These are phyloP conservation scores for Vanilla planifolia DNA, from an alignment of 106 monocot species.

Conservation along the genomic window DNA sequence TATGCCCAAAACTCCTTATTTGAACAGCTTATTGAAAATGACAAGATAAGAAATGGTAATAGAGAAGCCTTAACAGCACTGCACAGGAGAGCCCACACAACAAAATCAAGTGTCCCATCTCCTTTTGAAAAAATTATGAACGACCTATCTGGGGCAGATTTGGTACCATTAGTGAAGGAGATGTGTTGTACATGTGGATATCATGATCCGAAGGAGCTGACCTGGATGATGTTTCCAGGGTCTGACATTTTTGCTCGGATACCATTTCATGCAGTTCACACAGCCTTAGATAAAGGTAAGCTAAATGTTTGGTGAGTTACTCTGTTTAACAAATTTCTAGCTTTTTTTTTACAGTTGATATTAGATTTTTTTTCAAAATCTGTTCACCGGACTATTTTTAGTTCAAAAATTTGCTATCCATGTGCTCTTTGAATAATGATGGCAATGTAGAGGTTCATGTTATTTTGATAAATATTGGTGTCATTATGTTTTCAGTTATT, in stretches of 20 bases:
- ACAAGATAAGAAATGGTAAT: conserved; percentile 72
- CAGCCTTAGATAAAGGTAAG: conserved; percentile 74
- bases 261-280: conserved; percentile 89
- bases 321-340: too few species aligned
- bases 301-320: too few species aligned
- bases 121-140: conserved; percentile 85
- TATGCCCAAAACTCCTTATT: neutral
- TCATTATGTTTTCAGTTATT: too few species aligned
- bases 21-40: conserved; percentile 77
- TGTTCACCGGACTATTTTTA: too few species aligned
- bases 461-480: too few species aligned
- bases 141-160: conserved; percentile 40
- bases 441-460: too few species aligned
- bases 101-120: conserved; percentile 78
- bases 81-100: conserved; percentile 76
- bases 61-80: conserved; percentile 91
- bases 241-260: conserved; percentile 75
- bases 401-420: too few species aligned
- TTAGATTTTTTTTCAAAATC: too few species aligned
- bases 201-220: conserved; percentile 62
- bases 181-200: conserved; percentile 85
- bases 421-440: too few species aligned
- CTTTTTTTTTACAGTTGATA: too few species aligned
- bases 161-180: conserved; percentile 62
- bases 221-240: conserved; percentile 90